Conservation (phyloP, 2,329 filamentous ascomycete genomes). For the Pestalotiopsis sp. region DNA sequence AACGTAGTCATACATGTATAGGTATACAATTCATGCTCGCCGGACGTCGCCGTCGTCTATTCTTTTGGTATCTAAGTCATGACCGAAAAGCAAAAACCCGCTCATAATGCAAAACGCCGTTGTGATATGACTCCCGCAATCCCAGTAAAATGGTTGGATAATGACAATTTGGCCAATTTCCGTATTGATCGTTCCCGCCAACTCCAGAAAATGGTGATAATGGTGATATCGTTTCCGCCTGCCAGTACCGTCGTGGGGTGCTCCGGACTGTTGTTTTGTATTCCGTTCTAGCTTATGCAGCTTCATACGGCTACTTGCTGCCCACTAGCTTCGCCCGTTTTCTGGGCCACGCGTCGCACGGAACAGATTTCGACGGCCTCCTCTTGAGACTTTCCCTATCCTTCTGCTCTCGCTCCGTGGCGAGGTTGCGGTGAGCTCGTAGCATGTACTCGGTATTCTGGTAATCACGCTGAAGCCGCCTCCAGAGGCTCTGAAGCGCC, state of each 20-base stretch:
- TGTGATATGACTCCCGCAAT: background rate
- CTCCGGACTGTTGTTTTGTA: background rate
- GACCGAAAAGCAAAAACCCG: background rate
- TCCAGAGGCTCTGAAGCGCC: conserved; percentile 1
- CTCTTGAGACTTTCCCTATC: background rate
- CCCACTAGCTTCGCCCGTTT: background rate
- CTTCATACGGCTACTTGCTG: background rate
- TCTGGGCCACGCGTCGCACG: background rate
- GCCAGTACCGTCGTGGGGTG: too few species aligned
- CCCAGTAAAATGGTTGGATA: background rate
- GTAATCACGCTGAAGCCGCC: conserved; percentile 1
- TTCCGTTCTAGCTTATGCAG: background rate
- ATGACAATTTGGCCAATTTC: too few species aligned
- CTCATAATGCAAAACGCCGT: background rate
- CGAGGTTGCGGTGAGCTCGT: background rate
- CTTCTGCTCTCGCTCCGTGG: conserved; percentile 1
- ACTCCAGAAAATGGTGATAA: too few species aligned
- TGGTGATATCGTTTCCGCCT: too few species aligned
- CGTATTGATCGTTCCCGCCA: too few species aligned
- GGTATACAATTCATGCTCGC: background rate
- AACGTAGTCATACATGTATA: background rate
- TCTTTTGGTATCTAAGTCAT: background rate
- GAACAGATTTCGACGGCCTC: background rate
- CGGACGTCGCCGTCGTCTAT: background rate
- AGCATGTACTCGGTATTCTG: background rate